These are phyloP conservation scores for Moringa oleifera DNA, from an alignment of 345 rosid genomes.

Conservation along the genomic window DNA sequence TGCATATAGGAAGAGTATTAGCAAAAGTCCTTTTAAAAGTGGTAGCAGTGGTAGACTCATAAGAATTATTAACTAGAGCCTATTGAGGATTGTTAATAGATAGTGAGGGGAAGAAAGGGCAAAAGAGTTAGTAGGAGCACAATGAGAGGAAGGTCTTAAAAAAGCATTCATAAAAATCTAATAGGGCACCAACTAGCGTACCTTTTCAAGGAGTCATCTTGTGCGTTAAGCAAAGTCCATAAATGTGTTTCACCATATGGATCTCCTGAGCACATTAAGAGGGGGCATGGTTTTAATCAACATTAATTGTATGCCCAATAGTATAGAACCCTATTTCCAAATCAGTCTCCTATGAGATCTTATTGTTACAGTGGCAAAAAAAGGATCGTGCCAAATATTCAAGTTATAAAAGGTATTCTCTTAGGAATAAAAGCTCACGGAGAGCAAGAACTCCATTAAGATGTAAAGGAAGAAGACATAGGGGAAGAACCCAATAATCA, in stretches of 20 bases:
- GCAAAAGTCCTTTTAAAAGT: slow-evolving; percentile 28
- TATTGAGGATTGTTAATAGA: slow-evolving; percentile 26
- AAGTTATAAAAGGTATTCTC: slow-evolving; percentile 74
- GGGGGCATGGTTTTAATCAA: slow-evolving; percentile 93
- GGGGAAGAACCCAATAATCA: too few species aligned
- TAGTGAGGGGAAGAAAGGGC: too few species aligned
- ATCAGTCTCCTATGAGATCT: slow-evolving; percentile 74
- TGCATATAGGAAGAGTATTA: slow-evolving; percentile 34
- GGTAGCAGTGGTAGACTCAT: slow-evolving; percentile 28
- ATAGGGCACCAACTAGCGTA: slow-evolving; percentile 43
- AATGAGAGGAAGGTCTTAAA: slow-evolving; percentile 2
- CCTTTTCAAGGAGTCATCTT: slow-evolving; percentile 57
- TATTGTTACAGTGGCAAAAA: slow-evolving; percentile 61
- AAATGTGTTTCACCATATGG: slow-evolving; percentile 78
- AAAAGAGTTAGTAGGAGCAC: slow-evolving; percentile 41
- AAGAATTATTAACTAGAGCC: slow-evolving; percentile 34
- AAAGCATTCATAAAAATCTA: slow-evolving; percentile 62
- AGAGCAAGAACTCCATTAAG: slow-evolving; percentile 88
- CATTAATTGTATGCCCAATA: slow-evolving; percentile 81
- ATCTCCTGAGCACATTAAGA: slow-evolving; percentile 72
- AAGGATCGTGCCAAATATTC: slow-evolving; percentile 61
- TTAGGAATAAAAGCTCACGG: slow-evolving; percentile 74
- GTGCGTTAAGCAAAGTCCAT: slow-evolving; percentile 48
- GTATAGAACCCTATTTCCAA: slow-evolving; percentile 84
- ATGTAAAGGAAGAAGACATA: too few species aligned